Evolutionary conservation across 2,329 filamentous ascomycete genomes (phyloP).

Genomic region (Gnomoniopsis smithogilvyi): DNA sequence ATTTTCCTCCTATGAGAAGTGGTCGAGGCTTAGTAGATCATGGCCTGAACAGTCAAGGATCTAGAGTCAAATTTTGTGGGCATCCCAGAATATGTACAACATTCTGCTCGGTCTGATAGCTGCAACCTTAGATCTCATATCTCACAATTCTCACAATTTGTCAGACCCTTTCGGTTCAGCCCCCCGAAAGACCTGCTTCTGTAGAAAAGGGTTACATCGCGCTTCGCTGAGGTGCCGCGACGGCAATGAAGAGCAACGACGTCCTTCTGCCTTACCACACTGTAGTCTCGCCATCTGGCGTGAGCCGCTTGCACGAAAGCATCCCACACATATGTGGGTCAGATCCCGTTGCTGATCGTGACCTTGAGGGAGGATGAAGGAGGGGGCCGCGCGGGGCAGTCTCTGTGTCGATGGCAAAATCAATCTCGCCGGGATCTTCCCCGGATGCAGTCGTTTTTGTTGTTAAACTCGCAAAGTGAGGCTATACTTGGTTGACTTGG

Average conservation of each 20-base stretch:
- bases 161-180: background rate
- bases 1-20: background rate
- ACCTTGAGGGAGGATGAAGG: background rate
- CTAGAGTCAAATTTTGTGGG: background rate
- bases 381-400: too few relatives aligned
- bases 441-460: background rate
- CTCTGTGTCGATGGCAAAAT: background rate
- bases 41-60: background rate
- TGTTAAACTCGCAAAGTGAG: background rate
- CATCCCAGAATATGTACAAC: background rate
- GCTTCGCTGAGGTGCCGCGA: background rate
- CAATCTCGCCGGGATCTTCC: background rate
- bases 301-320: too few relatives aligned
- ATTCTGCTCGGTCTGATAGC: background rate
- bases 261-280: too few relatives aligned
- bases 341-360: background rate
- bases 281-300: too few relatives aligned
- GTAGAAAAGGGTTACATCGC: background rate
- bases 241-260: too few relatives aligned
- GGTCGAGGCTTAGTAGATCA: background rate
- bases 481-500: background rate
- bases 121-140: background rate
- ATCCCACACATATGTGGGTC: too few relatives aligned
- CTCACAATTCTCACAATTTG: background rate
- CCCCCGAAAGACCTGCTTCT: background rate